Base-by-base conservation (phyloP, 805 yeast species). In the Wickerhamiella brachini region DNA sequence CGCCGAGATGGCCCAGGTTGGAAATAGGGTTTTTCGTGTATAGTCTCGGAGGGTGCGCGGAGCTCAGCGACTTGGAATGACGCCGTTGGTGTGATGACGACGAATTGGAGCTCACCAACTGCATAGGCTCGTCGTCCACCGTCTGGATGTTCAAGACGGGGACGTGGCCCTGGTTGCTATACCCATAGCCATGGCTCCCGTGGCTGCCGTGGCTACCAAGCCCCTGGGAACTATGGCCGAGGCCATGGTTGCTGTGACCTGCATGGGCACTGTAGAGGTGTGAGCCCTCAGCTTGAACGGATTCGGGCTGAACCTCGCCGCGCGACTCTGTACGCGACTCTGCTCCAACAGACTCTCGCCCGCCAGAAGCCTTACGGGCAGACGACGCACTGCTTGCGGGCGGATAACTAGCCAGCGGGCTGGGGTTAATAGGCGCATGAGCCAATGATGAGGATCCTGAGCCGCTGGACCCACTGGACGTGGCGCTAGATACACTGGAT, bases 11-110 rank as follows among this genome's bases (percentile, higher is more conserved):
- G 37, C 23, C 18, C 15, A 15, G 41, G 22, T 42, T 24, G 34
- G 38, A 44, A 20, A 49, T 24, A 23, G 49, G 44, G 47, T 43
- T 46, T 24, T 49, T 46, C 17, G 34, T 29, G 26, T 34, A 31
- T 38, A 34, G 43, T 21, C 24, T 47, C 26, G 53, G 53, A 13
- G 54, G 50, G 15, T 42, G 47, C 10, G 54, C 54, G 31, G 50
- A 45, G 29, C 50, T 44, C 49, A 52, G 24, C 13, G 52, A 49
- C 47, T 52, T 52, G 43, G 54, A 52, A 42, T 52, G 54, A 21
- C 31, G 39, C 12, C 54, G 44, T 5, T 51, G 52, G 31, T 38
- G 45, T 20, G 41, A 31, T n/a, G 38, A 31, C n/a, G 13, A 10
- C n/a, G n/a, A 3, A 2, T 29, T 42, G 34, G 34, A 29, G 15